Evolutionary conservation across 805 yeast genomes (phyloP).

Genomic region (Metschnikowia matae): DNA sequence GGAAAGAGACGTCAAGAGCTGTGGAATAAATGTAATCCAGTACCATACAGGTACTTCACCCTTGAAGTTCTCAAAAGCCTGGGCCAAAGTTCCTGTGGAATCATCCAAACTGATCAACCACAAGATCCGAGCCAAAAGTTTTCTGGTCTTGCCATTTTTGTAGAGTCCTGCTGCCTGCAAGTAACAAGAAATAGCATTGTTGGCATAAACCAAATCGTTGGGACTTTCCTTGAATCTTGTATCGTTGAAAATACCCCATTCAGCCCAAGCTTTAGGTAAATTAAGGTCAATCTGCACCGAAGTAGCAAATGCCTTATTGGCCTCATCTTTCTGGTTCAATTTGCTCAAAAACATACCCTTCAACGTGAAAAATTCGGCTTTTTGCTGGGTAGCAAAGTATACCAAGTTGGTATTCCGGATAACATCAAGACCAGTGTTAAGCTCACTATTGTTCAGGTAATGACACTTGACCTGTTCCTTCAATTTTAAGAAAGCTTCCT

Average conservation of each 20-base stretch:
- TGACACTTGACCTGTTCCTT: conserved; percentile 98
- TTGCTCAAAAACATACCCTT: conserved; percentile 98
- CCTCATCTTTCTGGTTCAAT: conserved; percentile 85
- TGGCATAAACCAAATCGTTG: conserved; percentile 75
- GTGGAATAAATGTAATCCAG: conserved; percentile 97
- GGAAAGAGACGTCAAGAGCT: conserved; percentile 80
- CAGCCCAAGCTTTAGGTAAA: conserved; percentile 98
- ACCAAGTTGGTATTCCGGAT: conserved; percentile 94
- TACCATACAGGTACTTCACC: conserved; percentile 99
- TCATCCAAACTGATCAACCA: conserved; percentile 95
- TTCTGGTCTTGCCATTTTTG: conserved; percentile 87
- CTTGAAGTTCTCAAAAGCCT: conserved; percentile 85
- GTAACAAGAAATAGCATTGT: conserved; percentile 92
- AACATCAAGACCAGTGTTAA: conserved; percentile 93
- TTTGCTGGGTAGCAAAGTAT: conserved; percentile 94
- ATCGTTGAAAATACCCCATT: conserved; percentile 97
- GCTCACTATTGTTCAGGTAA: conserved; percentile 84
- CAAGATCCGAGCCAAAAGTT: conserved; percentile 78
- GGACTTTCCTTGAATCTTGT: conserved; percentile 80
- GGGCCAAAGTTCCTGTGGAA: conserved; percentile 69
- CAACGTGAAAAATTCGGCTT: conserved; percentile 95
- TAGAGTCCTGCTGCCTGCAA: conserved; percentile 96
- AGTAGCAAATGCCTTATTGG: conserved; percentile 96
- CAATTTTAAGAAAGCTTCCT: conserved; percentile 92
- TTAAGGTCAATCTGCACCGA: conserved; percentile 95